These are phyloP conservation scores for Yamagishiella unicocca DNA, from an alignment of 139 green algal genomes.

Conservation along the genomic window DNA sequence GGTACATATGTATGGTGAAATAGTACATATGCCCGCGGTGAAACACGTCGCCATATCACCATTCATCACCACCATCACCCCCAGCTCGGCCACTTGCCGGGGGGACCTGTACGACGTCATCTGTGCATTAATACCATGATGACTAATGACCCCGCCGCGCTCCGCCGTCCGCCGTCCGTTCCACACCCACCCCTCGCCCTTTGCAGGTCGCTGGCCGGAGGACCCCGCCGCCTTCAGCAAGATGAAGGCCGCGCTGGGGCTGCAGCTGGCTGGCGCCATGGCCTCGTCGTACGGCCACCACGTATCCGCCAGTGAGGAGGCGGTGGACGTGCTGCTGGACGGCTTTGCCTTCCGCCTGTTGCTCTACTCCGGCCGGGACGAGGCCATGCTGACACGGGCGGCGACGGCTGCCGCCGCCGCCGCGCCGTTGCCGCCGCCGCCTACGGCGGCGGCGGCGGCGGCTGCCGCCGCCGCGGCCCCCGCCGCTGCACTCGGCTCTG, in stretches of 20 bases:
- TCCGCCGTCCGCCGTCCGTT: background rate
- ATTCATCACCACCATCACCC: no score
- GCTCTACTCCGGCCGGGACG: conserved; percentile 73
- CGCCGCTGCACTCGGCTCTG: background rate
- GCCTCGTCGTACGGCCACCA: conserved; percentile 62
- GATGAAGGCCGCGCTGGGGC: conserved; percentile 81
- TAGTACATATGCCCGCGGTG: no score
- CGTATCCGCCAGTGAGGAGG: conserved; percentile 64
- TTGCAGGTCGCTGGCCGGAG: conserved; percentile 72
- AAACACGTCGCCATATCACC: no score
- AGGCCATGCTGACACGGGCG: conserved; percentile 54
- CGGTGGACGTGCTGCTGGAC: conserved; percentile 80
- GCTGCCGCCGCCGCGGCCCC: background rate
- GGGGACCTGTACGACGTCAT: no score
- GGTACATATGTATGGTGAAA: no score
- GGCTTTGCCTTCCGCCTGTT: conserved; percentile 85
- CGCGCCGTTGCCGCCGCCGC: background rate
- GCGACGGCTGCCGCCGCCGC: background rate
- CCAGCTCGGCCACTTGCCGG: no score
- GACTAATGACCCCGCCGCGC: no score
- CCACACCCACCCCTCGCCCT: background rate
- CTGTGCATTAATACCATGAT: no score
- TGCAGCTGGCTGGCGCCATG: conserved; percentile 78
- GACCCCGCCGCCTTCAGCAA: conserved; percentile 73
- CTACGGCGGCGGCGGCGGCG: background rate